Base-by-base conservation (phyloP, 2,329 filamentous ascomycete genomes). In the Venturiaceae sp. region DNA sequence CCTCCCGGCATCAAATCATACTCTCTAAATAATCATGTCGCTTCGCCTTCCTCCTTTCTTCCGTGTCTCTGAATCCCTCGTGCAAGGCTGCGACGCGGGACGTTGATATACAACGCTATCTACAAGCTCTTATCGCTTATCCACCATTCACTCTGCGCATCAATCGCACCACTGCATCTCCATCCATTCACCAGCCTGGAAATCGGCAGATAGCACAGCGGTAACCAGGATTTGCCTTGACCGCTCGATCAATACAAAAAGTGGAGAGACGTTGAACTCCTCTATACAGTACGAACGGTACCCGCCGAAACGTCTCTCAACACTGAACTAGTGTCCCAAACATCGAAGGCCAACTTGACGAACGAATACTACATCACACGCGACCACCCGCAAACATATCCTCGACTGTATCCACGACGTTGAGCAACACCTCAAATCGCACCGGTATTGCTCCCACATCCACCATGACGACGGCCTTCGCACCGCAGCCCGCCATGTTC, bases 381-480 rank as follows among this genome's bases (percentile, higher is more conserved):
- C 41, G 41, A 28, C 41, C 41, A 26, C 41, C 21, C 21, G 41
- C 41, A 11, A n/a, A 26, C n/a, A 30, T 26, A 47, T 16, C 8
- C 44, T 30, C 23, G 26, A n/a, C 14, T 4, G 3, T 14, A 28
- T 16, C 1, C 23, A 7, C 44, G 44, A 23, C 23, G 23, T 26
- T 28, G 44, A 3, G 30, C 44, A 23, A 6, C 1, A 8, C 13
- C 23, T n/a, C 23, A n/a, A 13, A 6, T 14, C 8, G 16, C 44
- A 30, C 23, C 44, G 16, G 23, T 4, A 50, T n/a, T 23, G 41
- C 30, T 28, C 32, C 44, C 7, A 37, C 32, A 19, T 28, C 57
- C 6, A 52, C 16, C 26, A 58, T 58, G 55, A 33, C 47, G n/a
- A 58, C 57, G 21, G 47, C 44, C n/a, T 58, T 54, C 11, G 57